A percentile compares a stretch with the other conserved stretches of the same genome.
phyloP scores from a whole-genome alignment of 129 eudicot species.

The Flaveria bidentis region DNA sequence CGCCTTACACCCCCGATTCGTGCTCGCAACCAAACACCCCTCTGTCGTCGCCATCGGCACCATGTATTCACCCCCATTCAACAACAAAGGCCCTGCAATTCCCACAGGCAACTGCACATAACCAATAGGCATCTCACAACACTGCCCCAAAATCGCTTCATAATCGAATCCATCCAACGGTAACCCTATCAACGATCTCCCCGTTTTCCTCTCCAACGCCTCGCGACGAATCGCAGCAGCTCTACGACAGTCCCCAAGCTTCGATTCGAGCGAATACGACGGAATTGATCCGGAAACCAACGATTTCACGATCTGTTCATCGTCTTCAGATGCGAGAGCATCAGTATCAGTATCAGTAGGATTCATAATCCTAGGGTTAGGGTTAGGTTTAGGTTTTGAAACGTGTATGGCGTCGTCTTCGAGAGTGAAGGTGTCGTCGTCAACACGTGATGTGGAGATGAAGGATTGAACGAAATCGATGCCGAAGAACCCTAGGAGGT shows the following conservation, averaged over 20 bases:
- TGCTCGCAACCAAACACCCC: conserved; percentile 61
- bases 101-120: conserved; percentile 54
- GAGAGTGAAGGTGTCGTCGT: conserved; percentile 29
- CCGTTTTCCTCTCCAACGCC: conserved; percentile 43
- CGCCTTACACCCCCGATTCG: conserved; percentile 56
- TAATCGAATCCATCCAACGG: conserved; percentile 50
- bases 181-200: conserved; percentile 38
- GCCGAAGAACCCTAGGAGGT: conserved; percentile 67
- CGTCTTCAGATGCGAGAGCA: conserved; percentile 1
- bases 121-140: conserved; percentile 59
- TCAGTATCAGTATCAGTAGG: background rate
- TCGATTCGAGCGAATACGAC: conserved; percentile 45
- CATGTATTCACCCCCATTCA: conserved; percentile 47
- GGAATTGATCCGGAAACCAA: conserved; percentile 39
- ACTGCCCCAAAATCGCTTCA: conserved; percentile 49
- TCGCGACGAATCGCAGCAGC: conserved; percentile 51
- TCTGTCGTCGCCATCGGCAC: conserved; percentile 62
- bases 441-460: conserved; percentile 41
- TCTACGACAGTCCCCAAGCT: conserved; percentile 38
- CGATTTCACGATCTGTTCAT: conserved; percentile 43
- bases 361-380: conserved; percentile 7
- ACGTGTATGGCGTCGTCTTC: background rate
- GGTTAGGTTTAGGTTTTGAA: conserved; percentile 4
- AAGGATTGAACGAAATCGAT: conserved; percentile 70
- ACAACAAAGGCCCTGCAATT: conserved; percentile 52